Evolutionary conservation across 176 grass and related monocot genomes (phyloP).

Genomic region (Elaeis guineensis): DNA sequence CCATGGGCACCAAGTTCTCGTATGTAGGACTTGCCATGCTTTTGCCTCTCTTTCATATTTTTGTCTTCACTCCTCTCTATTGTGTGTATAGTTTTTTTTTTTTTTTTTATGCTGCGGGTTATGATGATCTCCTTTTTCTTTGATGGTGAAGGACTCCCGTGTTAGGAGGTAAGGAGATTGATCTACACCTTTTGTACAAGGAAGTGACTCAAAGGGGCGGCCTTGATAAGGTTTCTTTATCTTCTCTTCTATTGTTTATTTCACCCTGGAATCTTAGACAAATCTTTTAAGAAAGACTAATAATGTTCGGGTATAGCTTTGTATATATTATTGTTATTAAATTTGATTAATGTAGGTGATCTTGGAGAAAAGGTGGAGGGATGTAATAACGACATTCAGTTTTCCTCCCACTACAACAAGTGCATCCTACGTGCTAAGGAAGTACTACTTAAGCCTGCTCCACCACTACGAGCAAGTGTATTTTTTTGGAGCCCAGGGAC

Average conservation of each 20-base stretch:
- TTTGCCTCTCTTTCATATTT: background rate
- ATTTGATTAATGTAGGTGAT: slow-evolving; percentile 25
- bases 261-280: no score
- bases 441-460: slow-evolving; percentile 45
- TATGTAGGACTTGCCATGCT: slow-evolving; percentile 4
- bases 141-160: slow-evolving; percentile 35
- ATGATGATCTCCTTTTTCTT: background rate
- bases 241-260: background rate
- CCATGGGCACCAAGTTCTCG: slow-evolving; percentile 45
- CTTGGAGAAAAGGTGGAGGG: slow-evolving; percentile 48
- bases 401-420: slow-evolving; percentile 46
- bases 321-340: no score
- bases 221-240: slow-evolving; percentile 33
- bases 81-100: background rate
- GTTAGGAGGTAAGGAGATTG: slow-evolving; percentile 52
- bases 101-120: background rate
- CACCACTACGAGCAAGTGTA: slow-evolving; percentile 54
- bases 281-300: no score
- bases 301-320: no score
- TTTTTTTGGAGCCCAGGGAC: slow-evolving; percentile 36
- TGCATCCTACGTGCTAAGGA: slow-evolving; percentile 47
- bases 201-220: slow-evolving; percentile 46
- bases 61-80: background rate
- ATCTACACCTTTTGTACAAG: slow-evolving; percentile 49
- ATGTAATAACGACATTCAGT: slow-evolving; percentile 39